Percentiles rank a stretch among this genome's conserved stretches.
Evolutionary conservation across 192 early-diverging fungal species (phyloP).

Genomic region (Cladochytrium replicatum): DNA sequence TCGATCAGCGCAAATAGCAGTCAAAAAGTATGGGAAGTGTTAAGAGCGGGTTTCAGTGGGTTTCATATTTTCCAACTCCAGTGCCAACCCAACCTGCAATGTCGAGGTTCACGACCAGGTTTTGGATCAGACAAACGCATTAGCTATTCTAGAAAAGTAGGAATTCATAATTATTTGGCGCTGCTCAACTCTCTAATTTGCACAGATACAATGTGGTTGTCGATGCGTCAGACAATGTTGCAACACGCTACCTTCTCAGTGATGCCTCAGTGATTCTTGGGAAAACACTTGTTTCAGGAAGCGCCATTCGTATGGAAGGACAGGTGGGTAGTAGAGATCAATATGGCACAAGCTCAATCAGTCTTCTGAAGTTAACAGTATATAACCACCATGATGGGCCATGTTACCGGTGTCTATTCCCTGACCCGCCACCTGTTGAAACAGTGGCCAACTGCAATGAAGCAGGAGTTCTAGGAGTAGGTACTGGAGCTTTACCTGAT

Average conservation of each 20-base stretch:
- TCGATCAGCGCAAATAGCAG: conserved; percentile 55
- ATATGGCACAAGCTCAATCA: background rate
- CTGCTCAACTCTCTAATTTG: conserved; percentile 1
- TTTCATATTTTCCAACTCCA: conserved; percentile 15
- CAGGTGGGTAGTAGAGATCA: conserved; percentile 34
- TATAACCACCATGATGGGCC: conserved; percentile 86
- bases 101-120: conserved; percentile 57
- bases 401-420: conserved; percentile 94
- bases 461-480: conserved; percentile 83
- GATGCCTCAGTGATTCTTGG: conserved; percentile 78
- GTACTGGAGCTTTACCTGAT: conserved; percentile 22
- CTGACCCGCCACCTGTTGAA: conserved; percentile 80
- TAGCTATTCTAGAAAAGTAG: conserved; percentile 50
- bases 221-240: conserved; percentile 91
- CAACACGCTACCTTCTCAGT: conserved; percentile 89
- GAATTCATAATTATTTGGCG: background rate
- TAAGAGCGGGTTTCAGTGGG: background rate
- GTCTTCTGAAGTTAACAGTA: conserved; percentile 55
- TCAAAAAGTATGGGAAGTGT: conserved; percentile 29
- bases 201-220: conserved; percentile 72
- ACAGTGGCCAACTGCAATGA: conserved; percentile 84
- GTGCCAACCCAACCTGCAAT: conserved; percentile 58
- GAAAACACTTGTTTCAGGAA: conserved; percentile 81
- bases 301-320: conserved; percentile 84
- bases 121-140: conserved; percentile 74